phyloP scores from a whole-genome alignment of 1,139 yeast species.

The Pichia sp. region DNA sequence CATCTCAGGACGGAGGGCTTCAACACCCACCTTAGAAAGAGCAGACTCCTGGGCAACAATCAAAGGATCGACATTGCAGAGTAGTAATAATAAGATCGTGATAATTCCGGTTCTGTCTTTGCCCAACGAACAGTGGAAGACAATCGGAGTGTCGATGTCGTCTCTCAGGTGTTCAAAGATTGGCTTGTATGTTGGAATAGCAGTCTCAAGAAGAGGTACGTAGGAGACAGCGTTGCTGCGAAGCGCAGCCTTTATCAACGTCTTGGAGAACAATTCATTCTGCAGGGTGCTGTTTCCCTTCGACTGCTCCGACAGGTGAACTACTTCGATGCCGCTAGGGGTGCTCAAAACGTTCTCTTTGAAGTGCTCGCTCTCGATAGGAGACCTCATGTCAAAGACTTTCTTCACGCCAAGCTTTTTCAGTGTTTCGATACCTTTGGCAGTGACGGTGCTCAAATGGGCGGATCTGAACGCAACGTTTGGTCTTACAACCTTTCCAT shows the following conservation, averaged over 20 bases:
- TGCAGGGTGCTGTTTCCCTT: neutral
- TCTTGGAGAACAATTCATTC: neutral
- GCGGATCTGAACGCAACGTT: conserved; percentile 63
- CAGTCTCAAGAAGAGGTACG: conserved; percentile 51
- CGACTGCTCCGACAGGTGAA: neutral
- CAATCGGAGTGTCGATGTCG: conserved; percentile 44
- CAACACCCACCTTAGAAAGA: conserved; percentile 1
- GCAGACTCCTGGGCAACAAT: conserved; percentile 55
- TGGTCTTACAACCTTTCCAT: conserved; percentile 46
- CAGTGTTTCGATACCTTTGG: conserved; percentile 41
- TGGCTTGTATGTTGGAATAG: conserved; percentile 41
- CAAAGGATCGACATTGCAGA: conserved; percentile 62
- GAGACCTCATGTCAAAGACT: conserved; percentile 68
- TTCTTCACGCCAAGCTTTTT: conserved; percentile 46
- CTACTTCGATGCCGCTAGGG: neutral
- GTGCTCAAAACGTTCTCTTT: neutral
- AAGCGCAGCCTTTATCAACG: neutral
- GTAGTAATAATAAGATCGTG: conserved; percentile 59
- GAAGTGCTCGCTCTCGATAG: conserved; percentile 12
- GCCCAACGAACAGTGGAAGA: conserved; percentile 82
- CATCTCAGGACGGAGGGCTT: neutral
- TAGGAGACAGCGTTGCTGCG: conserved; percentile 41
- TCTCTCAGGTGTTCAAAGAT: conserved; percentile 56
- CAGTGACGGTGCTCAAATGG: conserved; percentile 48
- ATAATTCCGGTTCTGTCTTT: conserved; percentile 81